Conservation (phyloP, 768 basidiomycete genomes). For the Hortiboletus flavorubellus region DNA sequence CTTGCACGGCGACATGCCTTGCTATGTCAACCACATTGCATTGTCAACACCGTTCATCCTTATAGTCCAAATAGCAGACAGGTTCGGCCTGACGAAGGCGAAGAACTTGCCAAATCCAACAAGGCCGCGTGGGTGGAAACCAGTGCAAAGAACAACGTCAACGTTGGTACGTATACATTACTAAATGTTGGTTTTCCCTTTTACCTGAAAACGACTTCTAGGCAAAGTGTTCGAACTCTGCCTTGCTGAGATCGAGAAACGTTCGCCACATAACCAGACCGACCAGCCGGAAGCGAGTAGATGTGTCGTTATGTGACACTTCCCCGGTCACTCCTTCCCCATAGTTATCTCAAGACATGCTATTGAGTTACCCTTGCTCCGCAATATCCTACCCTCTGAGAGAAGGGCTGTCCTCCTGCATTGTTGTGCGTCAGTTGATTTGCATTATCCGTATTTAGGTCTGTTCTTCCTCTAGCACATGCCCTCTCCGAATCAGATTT, state of each 20-base stretch:
- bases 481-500: conserved; percentile 20
- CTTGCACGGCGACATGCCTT: conserved; percentile 7
- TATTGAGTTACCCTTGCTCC: conserved; percentile 30
- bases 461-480: conserved; percentile 19
- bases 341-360: conserved; percentile 20
- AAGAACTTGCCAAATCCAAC: conserved; percentile 67
- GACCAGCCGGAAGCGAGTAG: conserved; percentile 41
- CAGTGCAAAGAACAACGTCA: conserved; percentile 81
- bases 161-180: conserved; percentile 69
- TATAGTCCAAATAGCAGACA: conserved; percentile 53
- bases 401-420: conserved; percentile 22
- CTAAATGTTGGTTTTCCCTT: neutral
- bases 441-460: conserved; percentile 38
- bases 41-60: conserved; percentile 24
- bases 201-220: conserved; percentile 25
- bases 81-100: conserved; percentile 70
- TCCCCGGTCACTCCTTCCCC: conserved; percentile 9
- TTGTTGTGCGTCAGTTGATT: conserved; percentile 30
- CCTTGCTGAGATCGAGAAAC: conserved; percentile 79
- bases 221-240: conserved; percentile 85
- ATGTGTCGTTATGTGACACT: conserved; percentile 55
- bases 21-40: conserved; percentile 1
- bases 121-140: conserved; percentile 85
- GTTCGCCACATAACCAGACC: conserved; percentile 48
- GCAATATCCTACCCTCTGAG: conserved; percentile 30